Evolutionary conservation across 768 basidiomycete species (phyloP), one percentile per base, ranked within the genome.

Genomic region (Tremella yokohamensis): DNA sequence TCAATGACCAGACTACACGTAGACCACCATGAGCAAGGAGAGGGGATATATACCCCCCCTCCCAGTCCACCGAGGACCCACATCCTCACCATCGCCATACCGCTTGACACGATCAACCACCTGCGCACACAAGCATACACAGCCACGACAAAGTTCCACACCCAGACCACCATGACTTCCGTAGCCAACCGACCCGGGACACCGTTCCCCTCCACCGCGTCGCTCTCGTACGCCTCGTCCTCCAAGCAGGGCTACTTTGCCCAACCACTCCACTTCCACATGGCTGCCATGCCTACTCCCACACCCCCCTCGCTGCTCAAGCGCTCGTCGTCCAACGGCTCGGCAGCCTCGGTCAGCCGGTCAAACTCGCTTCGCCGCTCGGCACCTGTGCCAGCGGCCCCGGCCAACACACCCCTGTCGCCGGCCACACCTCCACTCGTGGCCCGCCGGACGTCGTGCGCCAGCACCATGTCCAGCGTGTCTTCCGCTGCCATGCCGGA

Each of bases 281-380:
- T 66, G 2, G 52, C 62, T 13, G 34, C 58, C 6, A 3, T 66
- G 12, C 42, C 58, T 1, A 44, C 60, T 3, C 68, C 62, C 8
- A 66, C 65, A n/a, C 68, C 68, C 24, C 68, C 68, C n/a, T 62
- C 60, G 20, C 57, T 66, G 7, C 61, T 70, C 15, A 54, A 64
- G 44, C 54, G 68, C 18, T 52, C 56, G 4, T 50, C 56, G 19
- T 67, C 65, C 15, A 26, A 37, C 39, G 38, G 42, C 3, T 53
- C 60, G 29, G 29, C 29, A 34, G 29, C 6, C 29, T 34, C 29
- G 29, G 29, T 34, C 29, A 34, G 29, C 29, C 29, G 29, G 29
- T 34, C 29, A 4, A 34, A 11, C 29, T 34, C 29, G 4, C 29
- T 34, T 34, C 29, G 29, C 29, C 29, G 29, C 29, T 34, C 29